Conservation (phyloP, 192 early-diverging fungal species). For the Chytriomyces hyalinus region DNA sequence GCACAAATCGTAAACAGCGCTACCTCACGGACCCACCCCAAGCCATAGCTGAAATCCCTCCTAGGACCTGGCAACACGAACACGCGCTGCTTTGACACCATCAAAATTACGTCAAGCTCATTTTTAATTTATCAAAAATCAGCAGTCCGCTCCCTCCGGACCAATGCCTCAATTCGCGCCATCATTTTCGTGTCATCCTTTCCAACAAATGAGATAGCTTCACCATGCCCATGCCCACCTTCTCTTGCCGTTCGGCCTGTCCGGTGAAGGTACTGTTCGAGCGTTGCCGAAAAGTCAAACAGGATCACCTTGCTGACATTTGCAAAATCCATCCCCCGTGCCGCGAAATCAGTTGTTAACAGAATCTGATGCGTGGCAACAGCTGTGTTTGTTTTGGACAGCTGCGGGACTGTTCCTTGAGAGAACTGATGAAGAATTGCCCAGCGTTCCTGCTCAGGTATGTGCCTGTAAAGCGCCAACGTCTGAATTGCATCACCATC, state of each 20-base stretch:
- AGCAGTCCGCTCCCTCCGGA: too few species aligned
- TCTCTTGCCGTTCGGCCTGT: conserved; percentile 90
- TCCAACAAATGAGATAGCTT: conserved; percentile 27
- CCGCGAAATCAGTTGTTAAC: conserved; percentile 85
- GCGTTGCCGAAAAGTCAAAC: conserved; percentile 83
- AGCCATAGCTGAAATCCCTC: too few species aligned
- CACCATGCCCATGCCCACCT: conserved; percentile 71
- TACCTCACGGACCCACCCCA: too few species aligned
- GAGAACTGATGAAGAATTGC: conserved; percentile 25
- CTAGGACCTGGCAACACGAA: too few species aligned
- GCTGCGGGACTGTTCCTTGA: background rate
- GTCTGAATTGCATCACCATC: background rate
- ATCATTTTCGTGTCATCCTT: background rate
- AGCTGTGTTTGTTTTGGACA: conserved; percentile 14
- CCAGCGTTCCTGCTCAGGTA: background rate
- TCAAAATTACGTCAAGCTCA: too few species aligned
- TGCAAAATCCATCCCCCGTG: conserved; percentile 89
- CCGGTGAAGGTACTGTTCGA: conserved; percentile 90
- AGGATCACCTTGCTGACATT: conserved; percentile 79
- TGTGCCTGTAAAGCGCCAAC: conserved; percentile 3
- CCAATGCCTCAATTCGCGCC: background rate
- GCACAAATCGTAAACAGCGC: too few species aligned
- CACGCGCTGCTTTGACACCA: too few species aligned
- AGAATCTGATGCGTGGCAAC: conserved; percentile 44
- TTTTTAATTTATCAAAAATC: too few species aligned